Percentiles rank a stretch among this genome's conserved stretches.
phyloP scores from a whole-genome alignment of 139 green algal species.

The Tetradesmus lagerheimii region DNA sequence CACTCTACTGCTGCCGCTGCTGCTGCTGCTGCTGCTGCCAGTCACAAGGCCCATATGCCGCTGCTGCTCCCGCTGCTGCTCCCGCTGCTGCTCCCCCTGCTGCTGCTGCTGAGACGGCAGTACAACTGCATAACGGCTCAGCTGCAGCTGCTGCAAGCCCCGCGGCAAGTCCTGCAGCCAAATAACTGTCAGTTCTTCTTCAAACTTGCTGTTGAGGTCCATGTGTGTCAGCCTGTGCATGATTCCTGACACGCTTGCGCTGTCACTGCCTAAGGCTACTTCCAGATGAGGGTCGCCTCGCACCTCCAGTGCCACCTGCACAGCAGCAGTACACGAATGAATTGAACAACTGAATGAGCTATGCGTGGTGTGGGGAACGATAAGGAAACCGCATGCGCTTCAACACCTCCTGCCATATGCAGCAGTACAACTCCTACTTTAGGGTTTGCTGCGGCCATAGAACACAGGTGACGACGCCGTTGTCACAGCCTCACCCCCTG shows the following conservation, averaged over 20 bases:
- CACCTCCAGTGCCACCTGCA: background rate
- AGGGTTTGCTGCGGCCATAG: no score
- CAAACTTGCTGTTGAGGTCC: background rate
- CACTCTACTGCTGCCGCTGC: background rate
- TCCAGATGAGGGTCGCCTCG: background rate
- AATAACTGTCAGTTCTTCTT: background rate
- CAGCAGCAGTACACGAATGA: background rate
- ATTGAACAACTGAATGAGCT: background rate
- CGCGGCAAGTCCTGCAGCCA: conserved; percentile 1
- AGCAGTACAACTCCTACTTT: no score
- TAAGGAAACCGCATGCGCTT: no score
- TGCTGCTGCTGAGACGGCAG: background rate
- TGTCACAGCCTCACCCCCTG: no score
- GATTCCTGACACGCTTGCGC: background rate
- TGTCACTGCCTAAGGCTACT: background rate
- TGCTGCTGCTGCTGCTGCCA: background rate
- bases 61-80: background rate
- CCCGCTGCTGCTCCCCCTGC: background rate
- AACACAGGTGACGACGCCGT: no score
- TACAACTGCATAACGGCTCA: conserved; percentile 19
- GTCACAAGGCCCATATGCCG: no score
- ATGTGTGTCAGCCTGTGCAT: background rate
- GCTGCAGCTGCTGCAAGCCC: conserved; percentile 23
- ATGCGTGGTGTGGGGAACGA: no score
- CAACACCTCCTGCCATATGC: no score